Evolutionary conservation across 192 early-diverging fungal genomes (phyloP), one percentile per base, ranked within the genome.

Genomic region (Coemansia sp.): DNA sequence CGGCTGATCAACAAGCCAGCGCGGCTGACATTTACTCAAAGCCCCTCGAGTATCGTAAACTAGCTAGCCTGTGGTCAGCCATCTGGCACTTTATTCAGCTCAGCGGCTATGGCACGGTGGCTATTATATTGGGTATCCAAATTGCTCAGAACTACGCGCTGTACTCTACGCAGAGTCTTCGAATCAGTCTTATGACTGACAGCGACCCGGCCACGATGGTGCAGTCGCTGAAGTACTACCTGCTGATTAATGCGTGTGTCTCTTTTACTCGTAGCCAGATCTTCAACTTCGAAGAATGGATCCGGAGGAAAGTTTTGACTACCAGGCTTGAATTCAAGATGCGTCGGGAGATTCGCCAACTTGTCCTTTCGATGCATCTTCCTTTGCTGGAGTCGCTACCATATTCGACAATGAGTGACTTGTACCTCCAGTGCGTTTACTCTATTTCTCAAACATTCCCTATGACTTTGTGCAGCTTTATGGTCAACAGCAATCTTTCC

Each of bases 141-240:
- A 8, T 63, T 13, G 49, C 49, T 15, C 69, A 67, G 15, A 36
- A 46, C 0, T 76, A 63, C 22, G 55, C 71, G 1, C 18, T 73
- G 20, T 67, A 76, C 40, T 65, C 67, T 29, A 59, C 65, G 22
- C 69, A 72, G 42, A 59, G 36, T 9, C 66, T 75, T 41, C 70
- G 78, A 1, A 70, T 70, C 12, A 18, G 52, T 9, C 52, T 76
- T 3, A 80, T 80, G 73, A 54, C 54, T 2, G 74, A 80, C 33
- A 72, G 33, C 62, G 63, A 80, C 20, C 70, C 78, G 0, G 73
- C 64, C 0, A 75, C 78, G 1, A 72, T 74, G 22, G 43, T 22
- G 41, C 46, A 67, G 20, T 80, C 78, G 46, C 61, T 80, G 16
- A 64, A 55, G 18, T 63, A 40, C 24, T 76, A 80, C 46, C 29